Conservation (phyloP, 2,329 filamentous ascomycete species). For the Aspergillus nomiae region DNA sequence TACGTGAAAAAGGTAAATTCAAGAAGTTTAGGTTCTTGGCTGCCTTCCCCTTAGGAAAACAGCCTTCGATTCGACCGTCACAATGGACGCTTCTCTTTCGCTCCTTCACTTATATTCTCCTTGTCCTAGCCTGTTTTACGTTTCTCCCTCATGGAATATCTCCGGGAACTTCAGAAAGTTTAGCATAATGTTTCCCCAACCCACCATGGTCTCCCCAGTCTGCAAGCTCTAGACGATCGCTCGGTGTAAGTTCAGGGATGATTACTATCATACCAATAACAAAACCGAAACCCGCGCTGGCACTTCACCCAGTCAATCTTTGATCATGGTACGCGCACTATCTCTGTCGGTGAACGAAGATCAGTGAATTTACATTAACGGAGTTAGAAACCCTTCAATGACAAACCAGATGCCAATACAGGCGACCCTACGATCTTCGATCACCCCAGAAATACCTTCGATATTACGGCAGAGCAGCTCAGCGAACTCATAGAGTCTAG, state of each 20-base stretch:
- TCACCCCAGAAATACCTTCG: slow-evolving; percentile 66
- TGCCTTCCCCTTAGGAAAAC: not conserved
- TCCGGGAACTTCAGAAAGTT: not conserved
- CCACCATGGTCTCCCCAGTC: not conserved
- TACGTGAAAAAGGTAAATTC: not conserved
- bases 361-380: not conserved
- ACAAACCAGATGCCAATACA: not conserved
- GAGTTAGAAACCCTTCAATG: not conserved
- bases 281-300: not conserved
- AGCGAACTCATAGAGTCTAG: slow-evolving; percentile 85
- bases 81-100: not conserved
- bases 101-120: not conserved
- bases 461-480: slow-evolving; percentile 75
- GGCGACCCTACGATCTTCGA: not conserved
- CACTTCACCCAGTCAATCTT: not conserved
- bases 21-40: not conserved
- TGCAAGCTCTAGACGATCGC: not conserved
- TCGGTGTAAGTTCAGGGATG: not conserved
- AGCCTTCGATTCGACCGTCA: not conserved
- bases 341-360: not conserved
- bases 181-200: not conserved
- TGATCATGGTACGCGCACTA: not conserved
- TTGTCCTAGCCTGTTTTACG: not conserved
- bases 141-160: not conserved
- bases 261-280: not conserved